Conservation (phyloP, 768 basidiomycete species). For the Panus rudis region DNA sequence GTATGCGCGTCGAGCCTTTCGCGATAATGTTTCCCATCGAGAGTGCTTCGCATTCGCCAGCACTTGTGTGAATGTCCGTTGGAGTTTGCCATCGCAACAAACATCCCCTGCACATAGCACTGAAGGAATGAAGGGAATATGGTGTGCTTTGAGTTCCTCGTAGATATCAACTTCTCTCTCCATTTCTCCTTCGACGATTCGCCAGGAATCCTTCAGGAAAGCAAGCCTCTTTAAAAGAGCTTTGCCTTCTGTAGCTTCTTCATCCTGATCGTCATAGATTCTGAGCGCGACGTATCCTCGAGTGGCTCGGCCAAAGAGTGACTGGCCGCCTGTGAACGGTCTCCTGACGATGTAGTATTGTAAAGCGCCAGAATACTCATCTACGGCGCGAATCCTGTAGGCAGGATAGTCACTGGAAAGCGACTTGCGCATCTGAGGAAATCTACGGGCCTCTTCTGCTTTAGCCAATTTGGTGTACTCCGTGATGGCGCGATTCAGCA, state of each 20-base stretch:
- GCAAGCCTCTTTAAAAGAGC: neutral
- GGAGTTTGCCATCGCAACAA: neutral
- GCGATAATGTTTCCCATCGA: neutral
- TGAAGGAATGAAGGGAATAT: neutral
- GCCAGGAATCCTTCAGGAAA: slow-evolving; percentile 11
- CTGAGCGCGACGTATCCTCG: slow-evolving; percentile 7
- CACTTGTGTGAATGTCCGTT: neutral
- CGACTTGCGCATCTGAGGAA: too few species aligned
- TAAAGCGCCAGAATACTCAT: too few species aligned
- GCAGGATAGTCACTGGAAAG: too few species aligned
- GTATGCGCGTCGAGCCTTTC: neutral
- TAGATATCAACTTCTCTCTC: neutral
- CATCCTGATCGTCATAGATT: too few species aligned
- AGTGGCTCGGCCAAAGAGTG: slow-evolving; percentile 9
- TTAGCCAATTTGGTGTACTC: too few species aligned
- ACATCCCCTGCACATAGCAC: neutral
- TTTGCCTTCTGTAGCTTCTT: too few species aligned
- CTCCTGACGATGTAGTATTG: too few species aligned
- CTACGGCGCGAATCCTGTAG: too few species aligned
- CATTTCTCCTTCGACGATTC: neutral
- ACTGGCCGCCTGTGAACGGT: too few species aligned
- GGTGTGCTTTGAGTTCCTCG: neutral
- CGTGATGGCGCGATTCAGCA: too few species aligned
- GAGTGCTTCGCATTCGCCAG: too few species aligned
- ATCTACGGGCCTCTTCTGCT: too few species aligned